phyloP scores from a whole-genome alignment of 768 basidiomycete species.

The Lentinula sp. region DNA sequence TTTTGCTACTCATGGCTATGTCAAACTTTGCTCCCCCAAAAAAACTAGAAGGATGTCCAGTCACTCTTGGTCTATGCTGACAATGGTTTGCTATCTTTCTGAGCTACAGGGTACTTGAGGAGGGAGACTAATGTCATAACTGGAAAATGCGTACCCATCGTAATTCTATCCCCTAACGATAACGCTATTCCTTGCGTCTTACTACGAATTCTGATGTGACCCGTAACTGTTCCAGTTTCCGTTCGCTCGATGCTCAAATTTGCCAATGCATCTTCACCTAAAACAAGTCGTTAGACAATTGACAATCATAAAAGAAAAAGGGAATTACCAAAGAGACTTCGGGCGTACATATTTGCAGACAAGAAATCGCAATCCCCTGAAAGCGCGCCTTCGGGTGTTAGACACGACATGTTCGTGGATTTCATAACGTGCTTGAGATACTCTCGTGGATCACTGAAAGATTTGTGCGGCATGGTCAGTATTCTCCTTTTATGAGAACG shows the following conservation, averaged over 20 bases:
- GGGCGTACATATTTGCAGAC: constrained; percentile 94
- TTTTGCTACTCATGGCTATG: no score
- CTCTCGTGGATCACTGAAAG: constrained; percentile 67
- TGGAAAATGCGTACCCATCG: constrained; percentile 37
- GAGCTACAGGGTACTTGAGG: constrained; percentile 19
- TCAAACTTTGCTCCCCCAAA: no score
- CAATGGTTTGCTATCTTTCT: constrained; percentile 34
- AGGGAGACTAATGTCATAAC: neutral
- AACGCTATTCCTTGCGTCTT: constrained; percentile 98
- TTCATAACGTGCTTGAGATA: constrained; percentile 96
- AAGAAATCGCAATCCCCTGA: constrained; percentile 97
- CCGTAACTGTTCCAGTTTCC: constrained; percentile 74
- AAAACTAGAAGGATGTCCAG: neutral
- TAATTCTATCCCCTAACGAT: constrained; percentile 88
- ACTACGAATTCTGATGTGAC: constrained; percentile 93
- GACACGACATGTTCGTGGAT: constrained; percentile 94
- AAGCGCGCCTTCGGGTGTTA: constrained; percentile 92
- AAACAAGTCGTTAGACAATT: neutral
- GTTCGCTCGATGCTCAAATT: constrained; percentile 91
- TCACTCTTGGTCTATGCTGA: constrained; percentile 19
- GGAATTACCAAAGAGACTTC: constrained; percentile 84
- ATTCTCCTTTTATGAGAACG: neutral
- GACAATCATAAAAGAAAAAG: neutral
- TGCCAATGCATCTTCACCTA: constrained; percentile 93
- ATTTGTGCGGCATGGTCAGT: neutral